Base-by-base conservation (phyloP, 768 basidiomycete species). In the Lentinus brumalis region DNA sequence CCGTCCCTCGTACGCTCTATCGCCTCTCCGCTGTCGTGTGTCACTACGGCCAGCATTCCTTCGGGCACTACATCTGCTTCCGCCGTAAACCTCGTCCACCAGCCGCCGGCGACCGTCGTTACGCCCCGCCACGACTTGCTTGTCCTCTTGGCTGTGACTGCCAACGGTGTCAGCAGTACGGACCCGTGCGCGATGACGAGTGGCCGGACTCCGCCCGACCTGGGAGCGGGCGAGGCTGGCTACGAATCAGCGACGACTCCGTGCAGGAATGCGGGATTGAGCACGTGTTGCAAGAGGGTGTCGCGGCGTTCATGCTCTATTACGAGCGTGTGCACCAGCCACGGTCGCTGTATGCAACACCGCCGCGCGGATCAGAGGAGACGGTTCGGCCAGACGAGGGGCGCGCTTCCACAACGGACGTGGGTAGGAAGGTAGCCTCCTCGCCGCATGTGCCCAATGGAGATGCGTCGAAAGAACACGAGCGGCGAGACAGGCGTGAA, bases 61-160 rank as follows among this genome's bases (percentile, higher is more conserved):
- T 91, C 70, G 96, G 96, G 5, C 96, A 99, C 71, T 99, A 96
- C 71, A 85, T 98, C 65, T 94, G 91, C 66, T 96, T 87, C 71
- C 83, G 97, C 15, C 81, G 96, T 50, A 92, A 89, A 74, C 95
- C 95, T 0, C 80, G 81, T 40, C 79, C 79, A 42, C 69, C 75
- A 15, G 67, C 75, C 3, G 66, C 74, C 26, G 77, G 76, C 1
- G 56, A 72, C 12, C 76, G 74, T 60, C 83, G 80, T 60, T 75
- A 74, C 65, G 68, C 69, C 29, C 74, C 78, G 35, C 76, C 79
- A 59, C 73, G 72, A 64, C 68, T 78, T 44, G 67, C 65, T 45
- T 79, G 81, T 69, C 71, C 79, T 32, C 70, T 80, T 62, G 76
- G 76, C 18, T 84, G 83, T 71, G 71, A 69, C 5, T 85, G 85